phyloP scores from a whole-genome alignment of 2,329 filamentous ascomycete species.

The Neofusicoccum sp. region DNA sequence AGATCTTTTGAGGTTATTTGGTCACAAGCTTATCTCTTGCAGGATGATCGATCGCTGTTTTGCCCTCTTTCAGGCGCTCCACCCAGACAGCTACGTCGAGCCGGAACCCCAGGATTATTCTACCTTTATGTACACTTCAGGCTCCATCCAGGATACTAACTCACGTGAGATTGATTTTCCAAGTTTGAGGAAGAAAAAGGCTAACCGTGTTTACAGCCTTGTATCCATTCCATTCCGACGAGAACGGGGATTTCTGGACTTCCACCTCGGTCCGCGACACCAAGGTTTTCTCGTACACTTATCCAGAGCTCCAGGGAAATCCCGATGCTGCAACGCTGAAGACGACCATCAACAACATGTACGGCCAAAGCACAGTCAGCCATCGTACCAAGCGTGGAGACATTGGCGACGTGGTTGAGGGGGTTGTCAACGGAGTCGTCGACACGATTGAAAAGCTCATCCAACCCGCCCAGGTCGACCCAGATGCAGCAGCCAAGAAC shows the following conservation, averaged over 20 bases:
- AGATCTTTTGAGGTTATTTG: neutral
- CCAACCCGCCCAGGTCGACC: constrained; percentile 24
- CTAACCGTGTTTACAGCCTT: constrained; percentile 41
- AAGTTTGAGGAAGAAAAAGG: neutral
- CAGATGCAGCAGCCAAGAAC: constrained; percentile 37
- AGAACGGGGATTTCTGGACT: constrained; percentile 64
- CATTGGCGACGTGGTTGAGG: neutral
- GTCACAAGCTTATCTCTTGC: neutral
- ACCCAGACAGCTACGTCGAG: constrained; percentile 66
- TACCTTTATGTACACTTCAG: constrained; percentile 60
- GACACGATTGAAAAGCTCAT: constrained; percentile 18
- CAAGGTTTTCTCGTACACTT: constrained; percentile 69
- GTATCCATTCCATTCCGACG: constrained; percentile 64
- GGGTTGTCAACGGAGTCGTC: constrained; percentile 5
- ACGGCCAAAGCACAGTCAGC: constrained; percentile 46
- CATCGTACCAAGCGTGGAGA: constrained; percentile 22
- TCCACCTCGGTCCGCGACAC: constrained; percentile 61
- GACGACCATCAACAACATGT: constrained; percentile 59
- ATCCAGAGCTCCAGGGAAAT: constrained; percentile 59
- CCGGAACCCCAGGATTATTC: constrained; percentile 52
- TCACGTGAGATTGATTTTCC: constrained; percentile 41
- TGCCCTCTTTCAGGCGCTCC: constrained; percentile 73
- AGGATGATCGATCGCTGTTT: constrained; percentile 72
- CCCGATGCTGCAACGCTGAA: constrained; percentile 41
- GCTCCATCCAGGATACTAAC: constrained; percentile 53